Evolutionary conservation across 2,329 filamentous ascomycete species (phyloP), one percentile per base, ranked within the genome.

Genomic region (Alternaria postmessia): DNA sequence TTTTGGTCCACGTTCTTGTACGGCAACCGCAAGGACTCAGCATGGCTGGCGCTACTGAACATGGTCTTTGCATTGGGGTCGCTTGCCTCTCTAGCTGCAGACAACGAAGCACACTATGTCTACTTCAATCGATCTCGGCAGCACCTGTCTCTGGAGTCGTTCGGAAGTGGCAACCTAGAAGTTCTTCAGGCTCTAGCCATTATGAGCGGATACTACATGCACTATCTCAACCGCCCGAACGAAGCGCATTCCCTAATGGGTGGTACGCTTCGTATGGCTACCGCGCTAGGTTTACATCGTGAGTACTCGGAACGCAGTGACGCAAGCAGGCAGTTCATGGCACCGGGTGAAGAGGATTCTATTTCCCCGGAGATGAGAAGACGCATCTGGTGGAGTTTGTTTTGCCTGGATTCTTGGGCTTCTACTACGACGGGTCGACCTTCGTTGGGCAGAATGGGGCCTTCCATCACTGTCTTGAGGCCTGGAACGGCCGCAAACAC

Each of bases 41-140:
- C 89, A 20, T 93, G 91, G 91, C 82, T 92, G 18, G 88, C 88
- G 8, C 79, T 93, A 7, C 80, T 92, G 20, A 93, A 93, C 74
- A 91, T 91, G 81, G 89, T 93, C 5, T 89, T 92, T 65, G 89
- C 90, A 5, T 86, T 93, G 80, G 91, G 91, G 14, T 91, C 88
- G 68, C 88, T 93, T 51, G 89, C 86, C 1, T 88, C 88, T 36
- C 87, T 86, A 64, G 89, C 89, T 41, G 77, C 80, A 1, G 79
- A 83, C 39, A 89, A 91, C 72, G 86, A 87, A 63, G 87, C 84
- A 57, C 90, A 93, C 69, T 84, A 91, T 69, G 85, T 85, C 63
- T 93, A 90, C 78, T 93, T 91, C 77, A 86, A 85, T 65, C 84
- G 87, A 28, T 88, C 89, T 18, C 89, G 89, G 78, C 85, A 88